Conservation (phyloP, 148 eudicot species). For the Cornus suecica region DNA sequence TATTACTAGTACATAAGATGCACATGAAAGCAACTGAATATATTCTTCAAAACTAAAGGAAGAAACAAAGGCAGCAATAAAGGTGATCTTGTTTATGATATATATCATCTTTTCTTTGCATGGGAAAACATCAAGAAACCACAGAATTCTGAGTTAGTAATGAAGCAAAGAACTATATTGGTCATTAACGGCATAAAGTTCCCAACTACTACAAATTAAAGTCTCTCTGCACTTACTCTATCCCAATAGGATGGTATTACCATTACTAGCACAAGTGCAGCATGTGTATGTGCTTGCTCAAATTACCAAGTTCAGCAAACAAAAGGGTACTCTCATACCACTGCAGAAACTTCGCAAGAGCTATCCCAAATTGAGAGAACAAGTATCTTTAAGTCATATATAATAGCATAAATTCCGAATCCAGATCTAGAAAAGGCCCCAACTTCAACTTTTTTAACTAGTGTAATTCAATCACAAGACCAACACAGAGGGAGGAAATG, state of each 20-base stretch:
- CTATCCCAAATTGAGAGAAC: neutral
- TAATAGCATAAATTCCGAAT: neutral
- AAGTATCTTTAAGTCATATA: neutral
- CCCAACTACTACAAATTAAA: neutral
- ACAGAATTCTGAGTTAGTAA: neutral
- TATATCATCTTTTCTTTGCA: neutral
- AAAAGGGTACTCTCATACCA: neutral
- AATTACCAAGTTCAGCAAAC: slow-evolving; percentile 5
- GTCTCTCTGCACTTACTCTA: neutral
- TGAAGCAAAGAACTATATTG: neutral
- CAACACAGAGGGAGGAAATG: neutral
- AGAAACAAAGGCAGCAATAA: neutral
- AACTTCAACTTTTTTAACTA: neutral
- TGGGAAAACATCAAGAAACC: neutral
- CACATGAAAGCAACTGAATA: neutral
- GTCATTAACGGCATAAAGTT: neutral
- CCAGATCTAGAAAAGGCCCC: neutral
- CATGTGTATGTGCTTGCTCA: neutral
- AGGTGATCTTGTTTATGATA: neutral
- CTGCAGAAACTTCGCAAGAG: neutral
- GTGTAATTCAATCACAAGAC: neutral
- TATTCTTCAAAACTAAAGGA: neutral
- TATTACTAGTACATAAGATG: neutral
- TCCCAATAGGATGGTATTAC: neutral
- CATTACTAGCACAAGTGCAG: neutral